These are phyloP conservation scores for Saccharomycopsis sp. DNA, from an alignment of 805 yeast species.

Conservation along the genomic window DNA sequence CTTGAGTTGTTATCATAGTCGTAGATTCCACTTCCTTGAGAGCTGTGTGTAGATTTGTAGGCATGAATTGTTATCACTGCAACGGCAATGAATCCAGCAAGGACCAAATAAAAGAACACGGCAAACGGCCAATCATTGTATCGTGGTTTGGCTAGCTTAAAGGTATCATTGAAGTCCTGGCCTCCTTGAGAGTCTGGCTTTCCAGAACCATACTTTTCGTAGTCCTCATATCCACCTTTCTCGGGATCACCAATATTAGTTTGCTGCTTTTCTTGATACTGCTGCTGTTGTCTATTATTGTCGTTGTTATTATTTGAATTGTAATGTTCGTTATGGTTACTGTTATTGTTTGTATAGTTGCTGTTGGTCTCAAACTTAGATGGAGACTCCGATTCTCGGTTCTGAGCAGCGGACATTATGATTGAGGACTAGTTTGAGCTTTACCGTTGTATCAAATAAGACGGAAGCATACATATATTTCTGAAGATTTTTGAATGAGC, in stretches of 20 bases:
- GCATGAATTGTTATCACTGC: slow-evolving; percentile 64
- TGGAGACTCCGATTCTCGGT: background rate
- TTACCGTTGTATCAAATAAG: too few species aligned
- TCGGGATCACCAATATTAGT: slow-evolving; percentile 5
- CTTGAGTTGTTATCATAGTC: slow-evolving; percentile 33
- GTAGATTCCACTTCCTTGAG: slow-evolving; percentile 61
- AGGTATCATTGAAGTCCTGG: slow-evolving; percentile 56
- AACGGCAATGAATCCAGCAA: slow-evolving; percentile 63
- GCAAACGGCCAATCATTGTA: slow-evolving; percentile 71
- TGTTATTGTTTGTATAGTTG: background rate
- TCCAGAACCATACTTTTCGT: slow-evolving; percentile 22
- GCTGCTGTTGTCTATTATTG: background rate
- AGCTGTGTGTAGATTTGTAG: slow-evolving; percentile 47
- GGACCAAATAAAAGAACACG: slow-evolving; percentile 40
- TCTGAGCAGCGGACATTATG: background rate
- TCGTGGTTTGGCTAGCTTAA: slow-evolving; percentile 56
- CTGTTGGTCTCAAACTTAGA: background rate
- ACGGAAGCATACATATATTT: too few species aligned
- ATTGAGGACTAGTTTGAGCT: too few species aligned
- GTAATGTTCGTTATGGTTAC: background rate
- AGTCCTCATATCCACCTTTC: slow-evolving; percentile 6
- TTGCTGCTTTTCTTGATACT: background rate
- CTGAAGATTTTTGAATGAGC: background rate
- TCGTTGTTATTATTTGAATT: background rate
- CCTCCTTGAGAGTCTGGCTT: slow-evolving; percentile 33